Evolutionary conservation across 2,329 filamentous ascomycete genomes (phyloP).

Genomic region (Colletotrichum sp.): DNA sequence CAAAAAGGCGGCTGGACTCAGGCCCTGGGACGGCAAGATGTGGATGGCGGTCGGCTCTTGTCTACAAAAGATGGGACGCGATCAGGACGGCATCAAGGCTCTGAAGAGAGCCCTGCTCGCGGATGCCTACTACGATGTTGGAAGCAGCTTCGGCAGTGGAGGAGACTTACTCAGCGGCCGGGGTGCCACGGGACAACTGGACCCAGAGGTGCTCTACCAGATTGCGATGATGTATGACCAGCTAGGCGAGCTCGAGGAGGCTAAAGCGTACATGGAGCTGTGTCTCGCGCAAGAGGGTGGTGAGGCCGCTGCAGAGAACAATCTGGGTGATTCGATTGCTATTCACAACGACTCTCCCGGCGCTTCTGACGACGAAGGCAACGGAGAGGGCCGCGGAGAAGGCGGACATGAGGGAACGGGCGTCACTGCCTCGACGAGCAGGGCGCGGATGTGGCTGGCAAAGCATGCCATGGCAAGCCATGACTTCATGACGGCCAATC

Average conservation of each 20-base stretch:
- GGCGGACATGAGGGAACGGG: constrained; percentile 67
- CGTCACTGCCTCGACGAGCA: constrained; percentile 89
- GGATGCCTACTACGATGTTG: constrained; percentile 81
- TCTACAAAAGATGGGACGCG: constrained; percentile 85
- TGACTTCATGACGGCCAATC: constrained; percentile 78
- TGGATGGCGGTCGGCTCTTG: constrained; percentile 97
- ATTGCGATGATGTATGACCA: constrained; percentile 91
- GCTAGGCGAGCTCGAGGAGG: constrained; percentile 77
- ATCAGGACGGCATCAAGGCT: constrained; percentile 91
- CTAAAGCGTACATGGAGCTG: constrained; percentile 94
- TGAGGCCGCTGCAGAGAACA: constrained; percentile 44
- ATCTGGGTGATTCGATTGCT: constrained; percentile 54
- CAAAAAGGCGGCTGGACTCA: constrained; percentile 88
- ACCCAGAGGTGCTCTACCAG: constrained; percentile 88
- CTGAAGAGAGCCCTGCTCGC: constrained; percentile 91
- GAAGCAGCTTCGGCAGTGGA: constrained; percentile 58
- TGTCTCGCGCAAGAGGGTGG: constrained; percentile 89
- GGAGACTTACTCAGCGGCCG: constrained; percentile 52
- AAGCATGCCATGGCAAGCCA: constrained; percentile 77
- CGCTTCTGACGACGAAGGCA: constrained; percentile 37
- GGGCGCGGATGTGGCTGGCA: constrained; percentile 93
- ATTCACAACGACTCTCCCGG: constrained; percentile 61
- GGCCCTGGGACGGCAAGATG: constrained; percentile 98
- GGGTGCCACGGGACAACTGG: constrained; percentile 67
- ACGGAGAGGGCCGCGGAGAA: constrained; percentile 29